Evolutionary conservation across 1,139 yeast genomes (phyloP).

Genomic region (Geotrichum australiense): DNA sequence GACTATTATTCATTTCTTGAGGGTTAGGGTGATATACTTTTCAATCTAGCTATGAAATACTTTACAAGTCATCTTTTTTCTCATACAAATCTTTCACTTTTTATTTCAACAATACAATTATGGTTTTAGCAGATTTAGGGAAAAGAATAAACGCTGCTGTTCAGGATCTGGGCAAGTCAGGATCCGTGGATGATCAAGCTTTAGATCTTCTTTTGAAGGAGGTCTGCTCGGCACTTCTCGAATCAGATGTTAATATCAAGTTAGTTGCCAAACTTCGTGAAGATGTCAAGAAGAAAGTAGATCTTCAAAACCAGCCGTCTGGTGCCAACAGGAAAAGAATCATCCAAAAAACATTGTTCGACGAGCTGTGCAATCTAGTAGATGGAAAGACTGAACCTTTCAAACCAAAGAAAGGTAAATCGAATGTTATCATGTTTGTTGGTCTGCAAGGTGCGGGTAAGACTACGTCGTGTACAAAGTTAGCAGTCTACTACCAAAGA

Average conservation of each 20-base stretch:
- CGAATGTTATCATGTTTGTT: conserved; percentile 87
- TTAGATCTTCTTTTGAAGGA: conserved; percentile 73
- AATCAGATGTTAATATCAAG: conserved; percentile 84
- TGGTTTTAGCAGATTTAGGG: conserved; percentile 96
- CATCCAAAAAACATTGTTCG: conserved; percentile 87
- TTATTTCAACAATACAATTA: conserved; percentile 27
- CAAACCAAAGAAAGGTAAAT: conserved; percentile 74
- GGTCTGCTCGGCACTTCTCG: conserved; percentile 81
- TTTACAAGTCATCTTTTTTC: background rate
- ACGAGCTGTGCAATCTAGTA: conserved; percentile 79
- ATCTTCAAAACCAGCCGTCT: conserved; percentile 45
- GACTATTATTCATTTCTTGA: too few species aligned
- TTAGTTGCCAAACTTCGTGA: conserved; percentile 73
- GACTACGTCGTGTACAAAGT: conserved; percentile 93
- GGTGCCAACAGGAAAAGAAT: conserved; percentile 60
- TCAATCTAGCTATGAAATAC: too few species aligned
- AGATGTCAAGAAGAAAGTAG: conserved; percentile 55
- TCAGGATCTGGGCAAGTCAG: conserved; percentile 57
- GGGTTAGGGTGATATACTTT: conserved; percentile 1
- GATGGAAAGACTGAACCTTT: conserved; percentile 59
- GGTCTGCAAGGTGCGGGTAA: conserved; percentile 99
- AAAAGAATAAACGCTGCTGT: conserved; percentile 74
- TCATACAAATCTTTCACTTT: background rate
- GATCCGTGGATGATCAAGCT: conserved; percentile 53
- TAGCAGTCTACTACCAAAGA: conserved; percentile 90